These are phyloP conservation scores for Pythium sp. DNA, from an alignment of 352 stramenopile species.

Conservation along the genomic window DNA sequence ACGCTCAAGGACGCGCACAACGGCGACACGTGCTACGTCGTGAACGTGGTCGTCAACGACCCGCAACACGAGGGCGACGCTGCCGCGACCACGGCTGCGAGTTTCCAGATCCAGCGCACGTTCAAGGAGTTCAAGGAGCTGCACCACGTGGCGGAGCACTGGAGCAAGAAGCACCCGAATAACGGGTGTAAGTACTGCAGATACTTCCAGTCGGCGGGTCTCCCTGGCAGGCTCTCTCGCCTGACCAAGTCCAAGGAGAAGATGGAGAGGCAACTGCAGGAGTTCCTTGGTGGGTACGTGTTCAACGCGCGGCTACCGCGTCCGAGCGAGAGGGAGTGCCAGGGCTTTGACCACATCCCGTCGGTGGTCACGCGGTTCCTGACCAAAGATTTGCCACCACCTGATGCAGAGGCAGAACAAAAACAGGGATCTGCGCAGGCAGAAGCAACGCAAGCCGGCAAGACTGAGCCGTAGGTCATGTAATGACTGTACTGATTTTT, in stretches of 20 bases:
- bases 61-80: background rate
- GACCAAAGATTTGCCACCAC: background rate
- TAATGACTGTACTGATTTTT: no score
- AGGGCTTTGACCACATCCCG: conserved; percentile 17
- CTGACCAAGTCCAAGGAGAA: conserved; percentile 7
- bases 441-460: background rate
- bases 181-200: conserved; percentile 6
- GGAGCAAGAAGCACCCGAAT: conserved; percentile 3
- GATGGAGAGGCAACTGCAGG: background rate
- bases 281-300: conserved; percentile 3
- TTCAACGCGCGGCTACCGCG: conserved; percentile 8
- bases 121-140: conserved; percentile 15
- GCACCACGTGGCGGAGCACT: conserved; percentile 5
- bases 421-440: background rate
- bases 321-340: conserved; percentile 2
- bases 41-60: conserved; percentile 1
- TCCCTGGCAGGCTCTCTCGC: conserved; percentile 1
- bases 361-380: conserved; percentile 16
- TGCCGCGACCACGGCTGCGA: background rate
- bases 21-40: conserved; percentile 7
- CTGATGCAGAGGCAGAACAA: background rate
- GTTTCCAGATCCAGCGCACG: conserved; percentile 18
- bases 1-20: conserved; percentile 7
- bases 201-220: background rate
- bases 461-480: background rate